Evolutionary conservation across 306 rosid species (phyloP).

Genomic region (Ziziphus jujuba): DNA sequence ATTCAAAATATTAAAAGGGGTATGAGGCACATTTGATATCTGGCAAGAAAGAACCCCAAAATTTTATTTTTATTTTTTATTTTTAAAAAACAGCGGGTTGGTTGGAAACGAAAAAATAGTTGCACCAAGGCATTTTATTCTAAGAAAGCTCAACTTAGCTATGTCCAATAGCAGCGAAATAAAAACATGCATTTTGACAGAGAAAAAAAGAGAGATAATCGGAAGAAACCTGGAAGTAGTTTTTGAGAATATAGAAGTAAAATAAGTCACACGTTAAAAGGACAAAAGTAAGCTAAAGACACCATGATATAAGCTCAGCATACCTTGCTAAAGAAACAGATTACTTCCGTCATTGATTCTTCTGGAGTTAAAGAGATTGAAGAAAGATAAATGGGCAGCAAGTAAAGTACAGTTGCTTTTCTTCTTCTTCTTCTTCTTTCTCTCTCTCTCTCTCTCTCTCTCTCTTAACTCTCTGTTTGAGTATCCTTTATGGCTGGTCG

Average conservation of each 20-base stretch:
- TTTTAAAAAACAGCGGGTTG: no score
- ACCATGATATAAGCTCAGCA: not conserved
- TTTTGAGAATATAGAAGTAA: not conserved
- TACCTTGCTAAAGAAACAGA: slow-evolving; percentile 28
- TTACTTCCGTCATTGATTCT: slow-evolving; percentile 18
- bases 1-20: not conserved
- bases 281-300: not conserved
- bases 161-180: no score
- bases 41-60: no score
- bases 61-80: no score
- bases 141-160: no score
- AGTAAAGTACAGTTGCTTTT: not conserved
- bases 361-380: not conserved
- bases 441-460: not conserved
- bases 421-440: not conserved
- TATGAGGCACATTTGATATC: not conserved
- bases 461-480: not conserved
- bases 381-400: slow-evolving; percentile 10
- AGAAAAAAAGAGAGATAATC: no score
- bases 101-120: no score
- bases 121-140: no score
- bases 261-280: not conserved
- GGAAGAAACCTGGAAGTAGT: not conserved
- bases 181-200: no score
- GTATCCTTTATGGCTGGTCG: not conserved